Evolutionary conservation across 2,329 filamentous ascomycete genomes (phyloP).

Genomic region (Trichoderma sp.): DNA sequence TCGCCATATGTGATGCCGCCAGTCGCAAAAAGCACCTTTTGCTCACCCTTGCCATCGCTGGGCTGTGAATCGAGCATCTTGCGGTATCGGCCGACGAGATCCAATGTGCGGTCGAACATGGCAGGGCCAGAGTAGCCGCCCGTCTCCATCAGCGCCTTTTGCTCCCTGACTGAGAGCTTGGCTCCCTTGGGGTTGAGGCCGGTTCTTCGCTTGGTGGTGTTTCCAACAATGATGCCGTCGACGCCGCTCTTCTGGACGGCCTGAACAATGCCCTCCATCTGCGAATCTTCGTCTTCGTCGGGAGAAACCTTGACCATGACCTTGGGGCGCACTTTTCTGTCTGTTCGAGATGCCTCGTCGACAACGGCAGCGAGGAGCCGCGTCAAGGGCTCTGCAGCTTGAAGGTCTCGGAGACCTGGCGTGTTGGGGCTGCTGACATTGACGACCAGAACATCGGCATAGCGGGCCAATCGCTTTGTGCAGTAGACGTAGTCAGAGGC

Average conservation of each 20-base stretch:
- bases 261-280: conserved; percentile 84
- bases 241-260: conserved; percentile 82
- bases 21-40: conserved; percentile 87
- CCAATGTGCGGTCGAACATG: conserved; percentile 77
- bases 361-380: conserved; percentile 80
- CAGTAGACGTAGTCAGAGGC: conserved; percentile 83
- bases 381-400: conserved; percentile 80
- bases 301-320: conserved; percentile 99
- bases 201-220: conserved; percentile 84
- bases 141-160: conserved; percentile 66
- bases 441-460: conserved; percentile 94
- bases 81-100: conserved; percentile 77
- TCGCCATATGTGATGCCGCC: conserved; percentile 88
- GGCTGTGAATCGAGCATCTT: conserved; percentile 57
- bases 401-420: conserved; percentile 81
- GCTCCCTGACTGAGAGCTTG: conserved; percentile 63
- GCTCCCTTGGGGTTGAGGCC: conserved; percentile 67
- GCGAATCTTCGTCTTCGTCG: conserved; percentile 81
- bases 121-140: conserved; percentile 90
- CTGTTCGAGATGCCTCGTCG: conserved; percentile 64
- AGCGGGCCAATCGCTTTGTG: conserved; percentile 75
- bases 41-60: conserved; percentile 35
- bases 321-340: conserved; percentile 61
- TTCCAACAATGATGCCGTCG: conserved; percentile 93
- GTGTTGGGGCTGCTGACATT: conserved; percentile 98